A percentile compares a stretch with the other conserved stretches of the same genome.
These are phyloP conservation scores for Kitagawia praeruptora DNA, from an alignment of 129 eudicot species.

Conservation along the genomic window DNA sequence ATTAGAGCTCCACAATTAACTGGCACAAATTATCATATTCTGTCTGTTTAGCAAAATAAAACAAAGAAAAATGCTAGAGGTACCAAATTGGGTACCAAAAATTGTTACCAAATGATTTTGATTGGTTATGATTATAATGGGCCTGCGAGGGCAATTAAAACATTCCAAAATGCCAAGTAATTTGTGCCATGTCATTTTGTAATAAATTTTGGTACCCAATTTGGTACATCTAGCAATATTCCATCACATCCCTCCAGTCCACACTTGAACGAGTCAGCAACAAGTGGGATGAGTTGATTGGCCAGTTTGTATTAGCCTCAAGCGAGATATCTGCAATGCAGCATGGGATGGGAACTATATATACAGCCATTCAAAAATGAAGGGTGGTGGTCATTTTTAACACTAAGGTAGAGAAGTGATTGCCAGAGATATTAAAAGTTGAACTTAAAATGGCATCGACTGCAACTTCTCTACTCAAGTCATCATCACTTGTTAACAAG, in stretches of 20 bases:
- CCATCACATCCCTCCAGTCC: too few relatives aligned
- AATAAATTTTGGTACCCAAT: too few relatives aligned
- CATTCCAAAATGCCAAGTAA: too few relatives aligned
- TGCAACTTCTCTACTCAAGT: slow-evolving; percentile 66
- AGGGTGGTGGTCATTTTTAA: slow-evolving; percentile 5
- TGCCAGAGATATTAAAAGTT: neutral
- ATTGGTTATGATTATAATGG: too few relatives aligned
- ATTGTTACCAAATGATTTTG: too few relatives aligned
- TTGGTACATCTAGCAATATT: too few relatives aligned
- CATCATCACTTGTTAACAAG: slow-evolving; percentile 64
- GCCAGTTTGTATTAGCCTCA: slow-evolving; percentile 50
- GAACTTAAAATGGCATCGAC: slow-evolving; percentile 27
- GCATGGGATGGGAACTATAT: slow-evolving; percentile 12
- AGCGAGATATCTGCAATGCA: slow-evolving; percentile 35
- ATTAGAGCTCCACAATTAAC: neutral
- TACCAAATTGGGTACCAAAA: too few relatives aligned
- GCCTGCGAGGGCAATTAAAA: too few relatives aligned
- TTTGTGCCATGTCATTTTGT: too few relatives aligned
- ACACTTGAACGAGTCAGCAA: neutral
- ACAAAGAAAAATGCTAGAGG: too few relatives aligned
- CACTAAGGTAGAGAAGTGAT: slow-evolving; percentile 7
- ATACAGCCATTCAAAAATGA: slow-evolving; percentile 1
- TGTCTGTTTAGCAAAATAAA: neutral
- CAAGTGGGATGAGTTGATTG: slow-evolving; percentile 38
- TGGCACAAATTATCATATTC: too few relatives aligned